Percentiles rank a stretch among this genome's conserved stretches.
Conservation (phyloP, 192 early-diverging fungal species). For the Coemansia sp. region DNA sequence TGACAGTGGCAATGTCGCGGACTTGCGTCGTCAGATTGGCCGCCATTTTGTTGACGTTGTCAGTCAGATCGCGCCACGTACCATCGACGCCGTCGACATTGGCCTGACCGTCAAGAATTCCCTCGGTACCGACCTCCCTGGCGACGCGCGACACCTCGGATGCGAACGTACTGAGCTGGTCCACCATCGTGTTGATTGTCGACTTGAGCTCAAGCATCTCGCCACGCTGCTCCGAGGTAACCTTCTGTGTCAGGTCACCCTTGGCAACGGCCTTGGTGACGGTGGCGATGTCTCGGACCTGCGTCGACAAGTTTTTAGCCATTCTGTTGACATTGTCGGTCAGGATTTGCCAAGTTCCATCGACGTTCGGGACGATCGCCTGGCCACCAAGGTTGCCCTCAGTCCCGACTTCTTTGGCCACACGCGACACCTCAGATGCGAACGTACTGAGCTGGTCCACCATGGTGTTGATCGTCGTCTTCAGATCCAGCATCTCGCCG, state of each 20-base stretch:
- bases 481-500: slow-evolving; percentile 17
- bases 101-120: slow-evolving; percentile 63
- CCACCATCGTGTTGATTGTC: slow-evolving; percentile 76
- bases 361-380: slow-evolving; percentile 57
- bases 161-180: slow-evolving; percentile 62
- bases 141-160: slow-evolving; percentile 77
- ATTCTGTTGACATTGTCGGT: slow-evolving; percentile 70
- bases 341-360: slow-evolving; percentile 64
- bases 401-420: slow-evolving; percentile 64
- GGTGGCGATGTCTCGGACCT: slow-evolving; percentile 60
- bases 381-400: slow-evolving; percentile 58
- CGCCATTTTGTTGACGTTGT: slow-evolving; percentile 76
- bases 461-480: too few species aligned
- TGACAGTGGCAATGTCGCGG: slow-evolving; percentile 65
- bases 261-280: slow-evolving; percentile 60
- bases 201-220: slow-evolving; percentile 73
- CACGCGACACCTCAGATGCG: slow-evolving; percentile 66
- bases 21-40: slow-evolving; percentile 65
- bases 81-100: slow-evolving; percentile 63
- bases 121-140: slow-evolving; percentile 72
- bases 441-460: slow-evolving; percentile 56
- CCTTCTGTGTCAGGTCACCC: slow-evolving; percentile 60
- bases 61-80: slow-evolving; percentile 70
- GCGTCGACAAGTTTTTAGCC: slow-evolving; percentile 64
- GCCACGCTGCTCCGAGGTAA: slow-evolving; percentile 67